phyloP scores from a whole-genome alignment of 1,284 basidiomycete genomes.

The Ustilago crameri region DNA sequence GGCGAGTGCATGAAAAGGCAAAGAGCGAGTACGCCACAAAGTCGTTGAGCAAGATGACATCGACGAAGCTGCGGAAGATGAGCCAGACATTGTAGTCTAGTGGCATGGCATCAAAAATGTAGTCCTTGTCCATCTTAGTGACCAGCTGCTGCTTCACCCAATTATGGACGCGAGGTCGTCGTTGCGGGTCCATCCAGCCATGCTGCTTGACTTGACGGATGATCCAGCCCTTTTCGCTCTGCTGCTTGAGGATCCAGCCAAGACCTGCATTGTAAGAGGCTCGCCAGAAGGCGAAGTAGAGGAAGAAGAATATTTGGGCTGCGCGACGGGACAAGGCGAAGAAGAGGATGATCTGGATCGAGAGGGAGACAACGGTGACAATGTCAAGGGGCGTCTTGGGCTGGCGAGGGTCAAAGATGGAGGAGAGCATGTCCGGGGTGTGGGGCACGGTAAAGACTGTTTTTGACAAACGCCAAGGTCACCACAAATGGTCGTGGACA shows the following conservation, averaged over 20 bases:
- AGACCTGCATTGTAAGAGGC: slow-evolving; percentile 90
- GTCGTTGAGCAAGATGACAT: slow-evolving; percentile 88
- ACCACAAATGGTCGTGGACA: neutral
- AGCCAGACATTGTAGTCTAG: slow-evolving; percentile 75
- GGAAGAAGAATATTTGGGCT: slow-evolving; percentile 75
- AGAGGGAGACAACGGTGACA: slow-evolving; percentile 82
- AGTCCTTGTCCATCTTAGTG: slow-evolving; percentile 91
- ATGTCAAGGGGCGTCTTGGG: slow-evolving; percentile 92
- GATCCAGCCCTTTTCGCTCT: slow-evolving; percentile 93
- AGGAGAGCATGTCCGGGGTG: slow-evolving; percentile 92
- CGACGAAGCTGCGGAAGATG: slow-evolving; percentile 89
- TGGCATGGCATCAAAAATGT: slow-evolving; percentile 78
- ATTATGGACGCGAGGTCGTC: slow-evolving; percentile 75
- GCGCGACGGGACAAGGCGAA: slow-evolving; percentile 72
- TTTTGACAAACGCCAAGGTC: neutral
- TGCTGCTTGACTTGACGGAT: slow-evolving; percentile 80
- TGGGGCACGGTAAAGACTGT: slow-evolving; percentile 89
- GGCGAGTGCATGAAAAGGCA: slow-evolving; percentile 78
- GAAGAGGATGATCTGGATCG: slow-evolving; percentile 82
- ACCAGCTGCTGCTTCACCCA: slow-evolving; percentile 89
- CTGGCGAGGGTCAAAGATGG: slow-evolving; percentile 85
- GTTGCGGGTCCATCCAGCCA: slow-evolving; percentile 86
- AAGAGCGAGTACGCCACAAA: slow-evolving; percentile 96
- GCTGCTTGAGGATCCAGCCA: slow-evolving; percentile 90
- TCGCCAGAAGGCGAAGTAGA: slow-evolving; percentile 93